A percentile compares a stretch with the other conserved stretches of the same genome.
Conservation (phyloP, 2,329 filamentous ascomycete species). For the Microdochium trichocladiopsis region DNA sequence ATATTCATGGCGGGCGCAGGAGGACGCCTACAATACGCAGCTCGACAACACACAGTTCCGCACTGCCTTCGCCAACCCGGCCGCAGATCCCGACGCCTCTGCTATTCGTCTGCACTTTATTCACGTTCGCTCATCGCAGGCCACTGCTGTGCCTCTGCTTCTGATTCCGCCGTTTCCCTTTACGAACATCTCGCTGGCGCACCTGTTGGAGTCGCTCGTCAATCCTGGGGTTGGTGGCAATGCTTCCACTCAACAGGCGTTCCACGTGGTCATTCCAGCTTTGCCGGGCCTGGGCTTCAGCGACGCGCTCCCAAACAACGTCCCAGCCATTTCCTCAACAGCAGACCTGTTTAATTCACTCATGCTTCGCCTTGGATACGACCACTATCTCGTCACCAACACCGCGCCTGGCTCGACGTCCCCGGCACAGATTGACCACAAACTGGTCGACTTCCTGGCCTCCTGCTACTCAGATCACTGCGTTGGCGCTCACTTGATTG, state of each 20-base stretch:
- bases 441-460: slow-evolving; percentile 40
- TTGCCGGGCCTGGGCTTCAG: slow-evolving; percentile 63
- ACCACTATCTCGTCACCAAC: slow-evolving; percentile 49
- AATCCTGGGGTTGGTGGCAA: slow-evolving; percentile 36
- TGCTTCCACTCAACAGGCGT: slow-evolving; percentile 35
- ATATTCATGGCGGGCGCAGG: slow-evolving; percentile 57
- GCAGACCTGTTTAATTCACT: slow-evolving; percentile 49
- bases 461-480: slow-evolving; percentile 40
- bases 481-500: slow-evolving; percentile 53
- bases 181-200: slow-evolving; percentile 52
- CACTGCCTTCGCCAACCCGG: slow-evolving; percentile 39
- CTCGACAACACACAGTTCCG: slow-evolving; percentile 53
- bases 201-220: slow-evolving; percentile 47
- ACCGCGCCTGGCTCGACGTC: slow-evolving; percentile 38
- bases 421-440: slow-evolving; percentile 44
- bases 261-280: slow-evolving; percentile 60
- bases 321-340: slow-evolving; percentile 41
- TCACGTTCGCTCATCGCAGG: slow-evolving; percentile 46
- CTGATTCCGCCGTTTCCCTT: slow-evolving; percentile 60
- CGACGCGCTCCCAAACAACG: slow-evolving; percentile 46
- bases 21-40: slow-evolving; percentile 46
- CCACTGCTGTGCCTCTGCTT: slow-evolving; percentile 53
- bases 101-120: slow-evolving; percentile 57
- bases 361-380: slow-evolving; percentile 55
- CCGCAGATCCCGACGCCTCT: slow-evolving; percentile 18